Conservation (phyloP, 208 protist genomes). For the Acanthamoeba sp. region DNA sequence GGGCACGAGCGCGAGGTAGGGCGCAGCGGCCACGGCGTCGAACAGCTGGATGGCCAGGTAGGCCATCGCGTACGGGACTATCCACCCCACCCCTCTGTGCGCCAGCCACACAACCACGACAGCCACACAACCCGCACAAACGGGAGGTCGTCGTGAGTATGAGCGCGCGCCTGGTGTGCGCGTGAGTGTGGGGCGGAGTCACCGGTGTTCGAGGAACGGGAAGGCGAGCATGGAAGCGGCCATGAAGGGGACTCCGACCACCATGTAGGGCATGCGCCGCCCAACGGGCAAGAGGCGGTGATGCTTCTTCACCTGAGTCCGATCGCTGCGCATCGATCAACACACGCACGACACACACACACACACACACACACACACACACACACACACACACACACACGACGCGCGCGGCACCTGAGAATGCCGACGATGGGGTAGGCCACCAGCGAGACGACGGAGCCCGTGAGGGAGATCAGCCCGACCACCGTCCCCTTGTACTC, state of each 20-base stretch:
- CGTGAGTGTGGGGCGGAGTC: no score
- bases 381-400: background rate
- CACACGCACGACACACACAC: background rate
- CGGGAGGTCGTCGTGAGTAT: background rate
- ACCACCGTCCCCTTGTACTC: conserved; percentile 35
- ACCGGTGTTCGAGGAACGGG: background rate
- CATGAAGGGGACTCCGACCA: background rate
- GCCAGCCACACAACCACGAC: background rate
- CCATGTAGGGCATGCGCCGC: background rate
- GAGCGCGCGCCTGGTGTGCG: no score
- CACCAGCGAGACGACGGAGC: background rate
- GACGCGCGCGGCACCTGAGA: background rate
- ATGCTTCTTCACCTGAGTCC: background rate
- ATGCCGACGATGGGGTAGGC: conserved; percentile 38
- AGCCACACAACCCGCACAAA: background rate
- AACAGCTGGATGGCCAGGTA: background rate
- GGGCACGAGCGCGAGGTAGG: conserved; percentile 8
- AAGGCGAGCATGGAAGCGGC: conserved; percentile 11
- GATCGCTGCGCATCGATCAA: background rate
- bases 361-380: background rate
- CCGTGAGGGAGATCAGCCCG: background rate
- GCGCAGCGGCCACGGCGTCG: background rate
- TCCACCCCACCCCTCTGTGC: background rate
- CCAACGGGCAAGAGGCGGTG: background rate
- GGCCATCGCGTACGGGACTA: conserved; percentile 1